These are phyloP conservation scores for Brassica nigra DNA, from an alignment of 345 rosid species.

Conservation along the genomic window DNA sequence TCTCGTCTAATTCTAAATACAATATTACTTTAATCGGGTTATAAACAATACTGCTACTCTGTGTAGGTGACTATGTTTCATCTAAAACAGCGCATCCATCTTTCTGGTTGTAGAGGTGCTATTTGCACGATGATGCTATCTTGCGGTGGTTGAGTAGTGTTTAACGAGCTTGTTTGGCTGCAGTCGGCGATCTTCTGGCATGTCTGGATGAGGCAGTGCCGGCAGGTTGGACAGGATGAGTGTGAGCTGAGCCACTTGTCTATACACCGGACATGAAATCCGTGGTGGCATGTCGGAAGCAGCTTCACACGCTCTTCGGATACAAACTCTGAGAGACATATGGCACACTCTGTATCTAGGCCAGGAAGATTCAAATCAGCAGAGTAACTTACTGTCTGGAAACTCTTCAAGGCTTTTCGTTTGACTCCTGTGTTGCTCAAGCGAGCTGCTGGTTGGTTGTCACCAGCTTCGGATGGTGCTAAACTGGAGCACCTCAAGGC, in stretches of 20 bases:
- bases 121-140: conserved; percentile 51
- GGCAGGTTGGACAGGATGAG: conserved; percentile 92
- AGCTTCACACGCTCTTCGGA: conserved; percentile 66
- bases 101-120: conserved; percentile 64
- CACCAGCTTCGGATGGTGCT: conserved; percentile 40
- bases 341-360: conserved; percentile 65
- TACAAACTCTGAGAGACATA: conserved; percentile 69
- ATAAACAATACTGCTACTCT: conserved; percentile 15
- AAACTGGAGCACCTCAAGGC: conserved; percentile 62
- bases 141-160: conserved; percentile 44
- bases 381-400: conserved; percentile 64
- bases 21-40: conserved; percentile 23
- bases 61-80: conserved; percentile 36
- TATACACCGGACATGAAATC: conserved; percentile 78
- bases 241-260: conserved; percentile 90
- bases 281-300: conserved; percentile 80
- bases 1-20: conserved; percentile 27
- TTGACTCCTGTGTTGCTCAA: conserved; percentile 72
- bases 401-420: conserved; percentile 67
- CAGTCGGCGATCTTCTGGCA: conserved; percentile 71
- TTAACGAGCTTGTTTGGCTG: conserved; percentile 49
- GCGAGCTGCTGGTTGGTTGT: conserved; percentile 39
- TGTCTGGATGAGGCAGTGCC: conserved; percentile 73
- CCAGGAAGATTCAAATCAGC: conserved; percentile 56
- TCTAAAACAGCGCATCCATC: conserved; percentile 50